phyloP scores from a whole-genome alignment of 2,329 filamentous ascomycete species.

The Aspergillus pseudotamarii region DNA sequence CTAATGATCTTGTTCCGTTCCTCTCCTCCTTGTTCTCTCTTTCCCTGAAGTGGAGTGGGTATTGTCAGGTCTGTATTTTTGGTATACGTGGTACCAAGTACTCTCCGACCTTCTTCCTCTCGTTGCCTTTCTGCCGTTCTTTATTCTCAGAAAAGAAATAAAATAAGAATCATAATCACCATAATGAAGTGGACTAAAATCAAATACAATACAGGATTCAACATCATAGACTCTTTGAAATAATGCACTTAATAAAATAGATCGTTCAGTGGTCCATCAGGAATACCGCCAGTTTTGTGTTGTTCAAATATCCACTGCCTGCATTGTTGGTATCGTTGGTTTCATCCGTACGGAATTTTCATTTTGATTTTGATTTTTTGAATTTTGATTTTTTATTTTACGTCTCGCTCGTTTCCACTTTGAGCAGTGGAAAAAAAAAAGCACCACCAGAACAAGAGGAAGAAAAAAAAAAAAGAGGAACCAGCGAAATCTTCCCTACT shows the following conservation, averaged over 20 bases:
- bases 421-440: neutral
- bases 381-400: neutral
- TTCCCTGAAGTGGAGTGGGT: neutral
- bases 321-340: neutral
- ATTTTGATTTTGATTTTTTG: neutral
- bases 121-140: no score
- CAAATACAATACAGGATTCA: neutral
- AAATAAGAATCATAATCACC: neutral
- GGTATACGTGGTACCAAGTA: neutral
- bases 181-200: neutral
- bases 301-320: neutral
- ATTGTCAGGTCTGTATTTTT: neutral
- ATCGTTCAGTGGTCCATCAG: neutral
- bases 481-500: constrained; percentile 9
- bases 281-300: neutral
- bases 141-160: no score
- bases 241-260: no score
- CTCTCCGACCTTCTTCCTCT: no score
- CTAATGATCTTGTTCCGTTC: no score
- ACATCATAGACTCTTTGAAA: neutral
- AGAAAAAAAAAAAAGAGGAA: constrained; percentile 8
- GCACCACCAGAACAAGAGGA: neutral
- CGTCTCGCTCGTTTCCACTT: neutral
- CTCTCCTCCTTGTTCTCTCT: no score
- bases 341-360: neutral